These are phyloP conservation scores for Talaromyces sp. DNA, from an alignment of 2,329 filamentous ascomycete species.

Conservation along the genomic window DNA sequence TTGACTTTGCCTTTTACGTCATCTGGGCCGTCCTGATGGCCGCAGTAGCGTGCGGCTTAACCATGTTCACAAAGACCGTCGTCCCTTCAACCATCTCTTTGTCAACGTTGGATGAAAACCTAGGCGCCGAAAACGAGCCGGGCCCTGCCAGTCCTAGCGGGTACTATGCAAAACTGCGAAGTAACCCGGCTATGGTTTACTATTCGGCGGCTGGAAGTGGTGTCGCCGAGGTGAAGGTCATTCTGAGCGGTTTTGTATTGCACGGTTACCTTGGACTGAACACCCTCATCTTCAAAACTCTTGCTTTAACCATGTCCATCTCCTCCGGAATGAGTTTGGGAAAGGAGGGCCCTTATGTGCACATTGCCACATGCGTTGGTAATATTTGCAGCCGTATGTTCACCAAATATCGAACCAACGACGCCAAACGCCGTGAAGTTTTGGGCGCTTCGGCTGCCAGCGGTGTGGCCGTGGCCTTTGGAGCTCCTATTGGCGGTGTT, in stretches of 20 bases:
- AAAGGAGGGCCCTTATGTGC: slow-evolving; percentile 95
- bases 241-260: slow-evolving; percentile 93
- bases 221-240: slow-evolving; percentile 94
- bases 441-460: slow-evolving; percentile 89
- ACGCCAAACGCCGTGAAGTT: slow-evolving; percentile 88
- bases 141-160: slow-evolving; percentile 38
- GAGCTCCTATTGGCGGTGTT: slow-evolving; percentile 82
- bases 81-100: slow-evolving; percentile 85
- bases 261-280: slow-evolving; percentile 90
- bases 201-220: slow-evolving; percentile 95
- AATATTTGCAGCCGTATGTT: slow-evolving; percentile 96
- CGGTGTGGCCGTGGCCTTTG: slow-evolving; percentile 90
- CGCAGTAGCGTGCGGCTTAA: slow-evolving; percentile 68
- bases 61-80: slow-evolving; percentile 85
- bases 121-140: slow-evolving; percentile 61
- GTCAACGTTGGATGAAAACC: slow-evolving; percentile 85
- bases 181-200: slow-evolving; percentile 72
- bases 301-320: slow-evolving; percentile 79
- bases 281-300: slow-evolving; percentile 78
- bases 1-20: slow-evolving; percentile 75
- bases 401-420: slow-evolving; percentile 86
- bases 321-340: slow-evolving; percentile 89
- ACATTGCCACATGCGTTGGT: slow-evolving; percentile 90
- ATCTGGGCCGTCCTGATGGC: slow-evolving; percentile 65
- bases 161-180: slow-evolving; percentile 24